Evolutionary conservation across 768 basidiomycete genomes (phyloP).

Genomic region (Pholiota microspora): DNA sequence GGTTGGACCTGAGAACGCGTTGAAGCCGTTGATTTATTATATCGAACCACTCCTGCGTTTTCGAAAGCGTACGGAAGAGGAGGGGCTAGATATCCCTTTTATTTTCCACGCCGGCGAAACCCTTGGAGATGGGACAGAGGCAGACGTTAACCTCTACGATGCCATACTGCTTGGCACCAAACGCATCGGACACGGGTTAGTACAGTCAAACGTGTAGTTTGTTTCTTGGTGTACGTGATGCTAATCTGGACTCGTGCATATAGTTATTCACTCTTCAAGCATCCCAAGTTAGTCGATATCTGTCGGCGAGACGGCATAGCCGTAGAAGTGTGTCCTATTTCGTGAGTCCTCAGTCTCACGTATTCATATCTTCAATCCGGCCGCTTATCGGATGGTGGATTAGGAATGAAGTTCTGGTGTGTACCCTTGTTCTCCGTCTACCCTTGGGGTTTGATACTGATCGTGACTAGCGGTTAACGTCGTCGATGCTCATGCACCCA

Average conservation of each 20-base stretch:
- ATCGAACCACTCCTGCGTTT: constrained; percentile 59
- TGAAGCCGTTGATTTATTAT: constrained; percentile 62
- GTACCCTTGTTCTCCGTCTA: neutral
- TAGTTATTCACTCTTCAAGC: constrained; percentile 75
- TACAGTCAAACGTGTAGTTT: neutral
- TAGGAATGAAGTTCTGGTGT: constrained; percentile 70
- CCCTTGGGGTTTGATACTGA: neutral
- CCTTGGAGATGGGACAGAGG: constrained; percentile 67
- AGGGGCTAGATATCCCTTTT: constrained; percentile 67
- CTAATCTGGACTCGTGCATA: neutral
- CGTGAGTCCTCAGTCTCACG: constrained; percentile 44
- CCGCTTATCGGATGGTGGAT: neutral
- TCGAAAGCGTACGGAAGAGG: constrained; percentile 51
- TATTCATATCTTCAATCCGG: neutral
- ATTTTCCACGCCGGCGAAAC: constrained; percentile 84
- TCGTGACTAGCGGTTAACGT: constrained; percentile 56
- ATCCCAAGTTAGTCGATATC: constrained; percentile 67
- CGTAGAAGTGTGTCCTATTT: constrained; percentile 79
- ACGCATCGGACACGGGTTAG: constrained; percentile 78
- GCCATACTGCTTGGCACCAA: constrained; percentile 77
- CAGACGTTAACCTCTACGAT: constrained; percentile 75
- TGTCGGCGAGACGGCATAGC: constrained; percentile 64
- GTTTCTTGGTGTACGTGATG: neutral
- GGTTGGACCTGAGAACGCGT: constrained; percentile 69
- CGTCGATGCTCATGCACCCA: constrained; percentile 80